These are phyloP conservation scores for Cenchrus purpureus DNA, from an alignment of 176 grass and related monocot species.

Conservation along the genomic window DNA sequence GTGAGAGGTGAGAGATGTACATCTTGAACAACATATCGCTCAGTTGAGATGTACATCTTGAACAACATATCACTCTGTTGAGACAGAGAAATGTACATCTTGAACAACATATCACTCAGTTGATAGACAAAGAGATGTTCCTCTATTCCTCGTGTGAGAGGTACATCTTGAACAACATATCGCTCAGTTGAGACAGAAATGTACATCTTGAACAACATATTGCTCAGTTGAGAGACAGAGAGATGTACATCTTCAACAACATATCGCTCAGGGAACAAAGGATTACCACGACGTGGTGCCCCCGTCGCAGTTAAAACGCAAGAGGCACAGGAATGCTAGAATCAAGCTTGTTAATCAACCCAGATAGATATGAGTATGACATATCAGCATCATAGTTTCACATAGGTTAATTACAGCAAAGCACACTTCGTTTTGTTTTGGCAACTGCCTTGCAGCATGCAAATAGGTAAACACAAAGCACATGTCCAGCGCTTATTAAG, in stretches of 20 bases:
- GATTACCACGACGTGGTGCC: neutral
- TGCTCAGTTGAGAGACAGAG: neutral
- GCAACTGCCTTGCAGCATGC: neutral
- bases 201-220: too few species aligned
- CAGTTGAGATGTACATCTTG: neutral
- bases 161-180: too few species aligned
- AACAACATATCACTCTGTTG: neutral
- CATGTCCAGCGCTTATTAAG: conserved; percentile 35
- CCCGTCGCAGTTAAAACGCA: neutral
- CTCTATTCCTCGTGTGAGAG: too few species aligned
- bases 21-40: neutral
- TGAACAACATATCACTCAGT: neutral
- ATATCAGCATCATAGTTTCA: neutral
- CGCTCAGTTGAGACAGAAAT: neutral
- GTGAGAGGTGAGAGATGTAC: too few species aligned
- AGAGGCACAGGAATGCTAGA: neutral
- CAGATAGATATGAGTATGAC: neutral
- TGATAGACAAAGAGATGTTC: neutral
- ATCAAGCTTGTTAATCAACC: neutral
- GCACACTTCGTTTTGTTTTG: conserved; percentile 14
- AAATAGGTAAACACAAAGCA: conserved; percentile 24
- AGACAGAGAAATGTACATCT: neutral
- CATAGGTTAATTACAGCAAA: conserved; percentile 36
- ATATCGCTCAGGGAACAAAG: neutral
- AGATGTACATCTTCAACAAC: neutral